phyloP scores from a whole-genome alignment of 1,139 yeast genomes.

The Zygosaccharomyces sapae region DNA sequence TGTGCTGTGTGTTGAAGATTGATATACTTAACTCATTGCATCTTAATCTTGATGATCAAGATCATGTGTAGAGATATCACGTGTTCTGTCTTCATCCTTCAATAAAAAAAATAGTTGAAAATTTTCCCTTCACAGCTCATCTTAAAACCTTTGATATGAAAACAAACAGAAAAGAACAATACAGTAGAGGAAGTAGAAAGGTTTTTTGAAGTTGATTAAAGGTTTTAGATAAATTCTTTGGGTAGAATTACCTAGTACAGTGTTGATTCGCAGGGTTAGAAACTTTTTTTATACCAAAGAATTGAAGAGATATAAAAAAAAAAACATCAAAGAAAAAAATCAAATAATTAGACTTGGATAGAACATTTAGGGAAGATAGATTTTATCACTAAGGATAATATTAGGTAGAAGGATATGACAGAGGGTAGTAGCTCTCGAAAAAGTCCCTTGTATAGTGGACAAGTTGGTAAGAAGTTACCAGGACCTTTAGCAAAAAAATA shows the following conservation, averaged over 20 bases:
- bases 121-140: conserved; percentile 18
- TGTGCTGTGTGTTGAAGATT: not conserved
- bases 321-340: not conserved
- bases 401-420: conserved; percentile 16
- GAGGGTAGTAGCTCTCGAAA: conserved; percentile 29
- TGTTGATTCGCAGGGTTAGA: not conserved
- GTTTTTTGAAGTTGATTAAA: not conserved
- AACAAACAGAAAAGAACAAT: not conserved
- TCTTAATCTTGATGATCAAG: not conserved
- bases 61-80: conserved; percentile 1
- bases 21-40: not conserved
- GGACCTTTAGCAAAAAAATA: conserved; percentile 9
- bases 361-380: not conserved
- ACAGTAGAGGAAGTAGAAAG: not conserved
- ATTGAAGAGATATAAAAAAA: not conserved
- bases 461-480: conserved; percentile 26
- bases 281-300: not conserved
- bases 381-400: not conserved
- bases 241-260: not conserved
- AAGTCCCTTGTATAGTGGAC: conserved; percentile 11
- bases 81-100: not conserved
- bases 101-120: conserved; percentile 10
- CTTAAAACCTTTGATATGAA: conserved; percentile 9
- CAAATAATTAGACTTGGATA: not conserved
- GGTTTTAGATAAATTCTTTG: not conserved